Base-by-base conservation (phyloP, 441 rosid genomes). In the Aquilaria agallochum region DNA sequence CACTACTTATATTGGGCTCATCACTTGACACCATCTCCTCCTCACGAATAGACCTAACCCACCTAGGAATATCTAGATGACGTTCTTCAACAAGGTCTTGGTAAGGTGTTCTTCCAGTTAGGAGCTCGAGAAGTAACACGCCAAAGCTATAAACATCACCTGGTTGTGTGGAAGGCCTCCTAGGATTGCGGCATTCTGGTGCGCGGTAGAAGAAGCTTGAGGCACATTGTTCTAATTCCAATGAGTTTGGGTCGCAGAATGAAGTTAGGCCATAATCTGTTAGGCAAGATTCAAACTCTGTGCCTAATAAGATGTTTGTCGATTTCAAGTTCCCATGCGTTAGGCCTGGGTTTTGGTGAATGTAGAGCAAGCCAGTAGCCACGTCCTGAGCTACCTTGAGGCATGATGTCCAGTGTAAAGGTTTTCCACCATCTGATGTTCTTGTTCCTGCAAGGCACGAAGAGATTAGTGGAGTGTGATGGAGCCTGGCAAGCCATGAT, bases 381-480 rank as follows among this genome's bases (percentile, higher is more conserved):
- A 94, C 79, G 71, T 94, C 96, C 76, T 86, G 97, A 0, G 97
- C 96, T 72, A 94, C 91, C 79, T 91, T 94, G 47, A 94, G 79
- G 76, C 99, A 94, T 10, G 96, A 91, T 9, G 99, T 94, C 97
- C 97, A 91, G 54, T 94, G 99, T 58, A 91, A 89, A 14, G 97
- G 97, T 88, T 89, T 94, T 67, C 93, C 96, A 15, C 81, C 80
- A 6, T 88, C 94, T 8, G 92, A 79, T 65, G 84, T 78, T 62
- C 92, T 82, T 15, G 95, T 79, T 72, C 97, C 99, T 90, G 70
- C 74, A 69, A 53, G 62, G 2, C 59, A 52, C 36, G 20, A n/a
- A 27, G 3, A 15, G 9, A 56, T 11, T 31, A 2, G 1, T 11
- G n/a, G 1, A 31, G 9, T 11, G 40, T 20, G 27, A 20, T 20